Conservation (phyloP, 371 early-diverging fungal genomes). For the Mortierella sp. region DNA sequence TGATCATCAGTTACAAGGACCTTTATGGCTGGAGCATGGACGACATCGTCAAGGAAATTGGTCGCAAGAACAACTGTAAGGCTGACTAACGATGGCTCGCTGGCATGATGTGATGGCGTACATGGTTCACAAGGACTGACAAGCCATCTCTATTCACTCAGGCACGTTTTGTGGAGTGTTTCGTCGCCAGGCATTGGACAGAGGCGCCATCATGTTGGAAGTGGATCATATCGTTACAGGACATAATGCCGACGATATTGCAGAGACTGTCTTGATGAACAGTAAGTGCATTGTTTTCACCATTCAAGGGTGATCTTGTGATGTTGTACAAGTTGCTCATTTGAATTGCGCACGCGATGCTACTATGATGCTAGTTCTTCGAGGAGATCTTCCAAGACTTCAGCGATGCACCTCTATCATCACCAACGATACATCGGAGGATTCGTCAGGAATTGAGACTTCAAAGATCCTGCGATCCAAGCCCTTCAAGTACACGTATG, state of each 20-base stretch:
- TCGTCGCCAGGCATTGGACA: constrained; percentile 98
- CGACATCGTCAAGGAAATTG: constrained; percentile 94
- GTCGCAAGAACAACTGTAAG: constrained; percentile 97
- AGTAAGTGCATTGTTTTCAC: constrained; percentile 60
- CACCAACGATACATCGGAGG: constrained; percentile 64
- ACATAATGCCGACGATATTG: constrained; percentile 99
- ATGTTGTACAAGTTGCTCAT: too few relatives aligned
- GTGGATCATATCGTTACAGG: constrained; percentile 99
- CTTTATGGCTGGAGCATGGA: constrained; percentile 99
- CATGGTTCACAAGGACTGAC: neutral
- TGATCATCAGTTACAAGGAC: constrained; percentile 96
- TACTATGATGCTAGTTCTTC: constrained; percentile 75
- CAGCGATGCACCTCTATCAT: constrained; percentile 95
- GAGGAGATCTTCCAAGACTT: constrained; percentile 97
- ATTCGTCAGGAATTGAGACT: constrained; percentile 64
- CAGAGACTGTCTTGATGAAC: constrained; percentile 99
- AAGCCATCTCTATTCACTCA: constrained; percentile 13
- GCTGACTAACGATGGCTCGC: neutral
- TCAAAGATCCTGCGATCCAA: constrained; percentile 87
- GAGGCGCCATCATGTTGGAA: constrained; percentile 92
- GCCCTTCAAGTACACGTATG: constrained; percentile 99
- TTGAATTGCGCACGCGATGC: too few relatives aligned
- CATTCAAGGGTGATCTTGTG: too few relatives aligned
- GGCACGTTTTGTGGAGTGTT: constrained; percentile 99
- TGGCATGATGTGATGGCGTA: neutral